Conservation (phyloP, 2,329 filamentous ascomycete species). For the Myriosclerotinia duriaeana region DNA sequence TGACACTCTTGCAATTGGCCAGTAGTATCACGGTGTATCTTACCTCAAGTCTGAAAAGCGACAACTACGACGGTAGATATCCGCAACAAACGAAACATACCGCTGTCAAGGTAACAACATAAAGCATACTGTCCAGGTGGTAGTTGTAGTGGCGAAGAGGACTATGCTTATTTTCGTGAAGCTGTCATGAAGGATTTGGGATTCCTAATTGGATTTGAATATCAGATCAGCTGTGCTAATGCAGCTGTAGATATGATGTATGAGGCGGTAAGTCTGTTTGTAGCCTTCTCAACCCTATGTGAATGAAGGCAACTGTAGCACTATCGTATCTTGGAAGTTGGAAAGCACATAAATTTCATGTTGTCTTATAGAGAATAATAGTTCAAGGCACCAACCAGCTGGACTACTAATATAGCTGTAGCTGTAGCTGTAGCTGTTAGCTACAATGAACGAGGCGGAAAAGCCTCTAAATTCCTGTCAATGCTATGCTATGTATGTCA, state of each 20-base stretch:
- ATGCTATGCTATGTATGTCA: neutral
- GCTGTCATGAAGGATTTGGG: neutral
- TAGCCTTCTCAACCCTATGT: neutral
- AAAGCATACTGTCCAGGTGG: neutral
- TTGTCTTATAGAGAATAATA: neutral
- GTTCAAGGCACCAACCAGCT: neutral
- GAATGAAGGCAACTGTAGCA: neutral
- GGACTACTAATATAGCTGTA: too few species aligned
- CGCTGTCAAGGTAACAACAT: conserved; percentile 1
- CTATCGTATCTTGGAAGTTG: neutral
- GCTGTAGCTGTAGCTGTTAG: neutral
- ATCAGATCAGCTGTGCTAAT: neutral
- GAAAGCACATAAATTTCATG: neutral
- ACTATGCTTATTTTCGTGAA: neutral
- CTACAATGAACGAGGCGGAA: neutral
- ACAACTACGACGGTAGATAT: neutral
- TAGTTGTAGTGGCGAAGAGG: neutral
- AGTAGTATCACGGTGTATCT: neutral
- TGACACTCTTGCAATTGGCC: neutral
- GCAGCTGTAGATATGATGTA: neutral
- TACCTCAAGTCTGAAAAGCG: neutral
- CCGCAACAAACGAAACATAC: neutral
- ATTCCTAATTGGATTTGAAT: neutral
- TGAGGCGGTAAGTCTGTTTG: too few species aligned
- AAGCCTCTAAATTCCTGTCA: neutral